Base-by-base conservation (phyloP, 345 rosid species). In the Noccaea caerulescens region DNA sequence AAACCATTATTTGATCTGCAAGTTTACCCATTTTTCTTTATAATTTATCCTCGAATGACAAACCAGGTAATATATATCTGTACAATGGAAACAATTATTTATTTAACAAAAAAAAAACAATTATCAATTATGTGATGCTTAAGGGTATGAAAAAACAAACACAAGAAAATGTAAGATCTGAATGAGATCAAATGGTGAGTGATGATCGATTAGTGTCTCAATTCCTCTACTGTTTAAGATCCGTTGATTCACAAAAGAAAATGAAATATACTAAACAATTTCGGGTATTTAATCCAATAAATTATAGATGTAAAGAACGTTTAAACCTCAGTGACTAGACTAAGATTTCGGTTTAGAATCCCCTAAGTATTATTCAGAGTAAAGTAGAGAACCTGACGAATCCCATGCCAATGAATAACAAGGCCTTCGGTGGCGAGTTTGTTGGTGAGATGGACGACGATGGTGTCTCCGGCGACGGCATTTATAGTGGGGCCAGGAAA, bases 381-480 rank as follows among this genome's bases (percentile, higher is more conserved):
- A 42, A 13, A 6, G 14, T 12, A 43, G 1, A 12, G 39, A 72
- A 72, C 76, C 90, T 93, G 98, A 81, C 97, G 80, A 66, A 90
- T 93, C 25, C 95, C 98, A 77, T 93, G 98, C 98, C 98, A 93
- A 74, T 92, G 97, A 41, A 92, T 88, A 43, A 87, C 98, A 50
- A 88, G 88, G 1, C 95, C 95, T 50, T 93, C 96, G 0, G 98
- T 88, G 47, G 45, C 4, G 63, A 93, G 89, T 63, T 84, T 90
- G 73, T 88, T 93, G 3, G 84, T 87, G 66, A 93, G 89, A 7
- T 87, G 77, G 0, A 93, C 82, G 20, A 80, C 75, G 58, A 93
- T 76, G 63, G 77, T 81, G 51, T 93, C 96, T 16, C 97, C 93
- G 7, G 85, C 88, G 13, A 16, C 9, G 3, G 93, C 97, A 6